Conservation (phyloP, 1,139 yeast species). For the Yamadazyma triangularis region DNA sequence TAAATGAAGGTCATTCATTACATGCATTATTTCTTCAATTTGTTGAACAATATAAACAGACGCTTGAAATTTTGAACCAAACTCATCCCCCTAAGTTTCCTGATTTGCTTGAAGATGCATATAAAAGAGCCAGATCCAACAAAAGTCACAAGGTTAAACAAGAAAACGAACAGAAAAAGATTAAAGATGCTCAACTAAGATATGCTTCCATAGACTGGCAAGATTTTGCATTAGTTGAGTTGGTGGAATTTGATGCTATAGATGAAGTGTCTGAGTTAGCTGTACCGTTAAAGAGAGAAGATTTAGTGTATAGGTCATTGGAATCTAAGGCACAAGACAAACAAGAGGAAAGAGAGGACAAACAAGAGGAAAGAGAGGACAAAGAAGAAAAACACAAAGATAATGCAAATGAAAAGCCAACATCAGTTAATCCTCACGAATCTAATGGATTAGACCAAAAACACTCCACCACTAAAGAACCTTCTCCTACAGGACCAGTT, state of each 20-base stretch:
- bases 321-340: constrained; percentile 31
- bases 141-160: constrained; percentile 25
- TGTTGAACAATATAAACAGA: constrained; percentile 51
- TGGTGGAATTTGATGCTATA: constrained; percentile 60
- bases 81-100: constrained; percentile 11
- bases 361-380: constrained; percentile 1
- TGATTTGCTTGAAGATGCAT: constrained; percentile 46
- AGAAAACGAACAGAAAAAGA: constrained; percentile 22
- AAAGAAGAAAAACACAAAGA: neutral
- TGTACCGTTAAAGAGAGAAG: constrained; percentile 55
- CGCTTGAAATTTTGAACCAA: constrained; percentile 20
- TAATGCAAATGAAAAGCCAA: constrained; percentile 22
- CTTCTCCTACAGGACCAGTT: constrained; percentile 4
- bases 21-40: constrained; percentile 48
- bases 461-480: constrained; percentile 4
- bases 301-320: constrained; percentile 58
- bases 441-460: no score
- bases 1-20: constrained; percentile 58
- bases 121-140: constrained; percentile 54
- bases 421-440: constrained; percentile 14
- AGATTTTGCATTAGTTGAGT: constrained; percentile 68
- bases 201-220: constrained; percentile 88
- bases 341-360: constrained; percentile 4
- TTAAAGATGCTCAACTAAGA: constrained; percentile 41
- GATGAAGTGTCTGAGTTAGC: constrained; percentile 63